A percentile compares a stretch with the other conserved stretches of the same genome.
Conservation (phyloP, 2,329 filamentous ascomycete species). For the Beauveria brongniartii region DNA sequence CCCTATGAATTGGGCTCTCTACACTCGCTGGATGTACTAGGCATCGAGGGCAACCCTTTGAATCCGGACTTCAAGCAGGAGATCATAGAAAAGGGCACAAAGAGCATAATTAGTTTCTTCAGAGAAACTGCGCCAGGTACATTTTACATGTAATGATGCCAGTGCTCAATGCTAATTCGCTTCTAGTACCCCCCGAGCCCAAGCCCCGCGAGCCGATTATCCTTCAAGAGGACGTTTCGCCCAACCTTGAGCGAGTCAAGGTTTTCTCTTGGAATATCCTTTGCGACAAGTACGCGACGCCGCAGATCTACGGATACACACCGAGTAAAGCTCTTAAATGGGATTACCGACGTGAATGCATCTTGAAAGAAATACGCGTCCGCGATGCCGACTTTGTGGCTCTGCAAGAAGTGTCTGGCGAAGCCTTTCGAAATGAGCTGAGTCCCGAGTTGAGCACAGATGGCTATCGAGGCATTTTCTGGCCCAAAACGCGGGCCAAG, state of each 20-base stretch:
- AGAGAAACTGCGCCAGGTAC: conserved; percentile 79
- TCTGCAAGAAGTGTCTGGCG: conserved; percentile 86
- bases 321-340: conserved; percentile 74
- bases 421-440: conserved; percentile 88
- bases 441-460: conserved; percentile 75
- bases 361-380: conserved; percentile 72
- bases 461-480: conserved; percentile 92
- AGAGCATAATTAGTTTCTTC: conserved; percentile 72
- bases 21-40: conserved; percentile 79
- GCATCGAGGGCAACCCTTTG: conserved; percentile 86
- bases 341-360: conserved; percentile 77
- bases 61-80: conserved; percentile 69
- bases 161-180: conserved; percentile 16
- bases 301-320: conserved; percentile 81
- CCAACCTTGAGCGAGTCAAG: conserved; percentile 62
- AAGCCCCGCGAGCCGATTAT: conserved; percentile 68
- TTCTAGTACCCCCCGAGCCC: conserved; percentile 67
- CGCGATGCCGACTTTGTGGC: conserved; percentile 84
- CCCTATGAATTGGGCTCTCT: conserved; percentile 84
- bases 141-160: conserved; percentile 23
- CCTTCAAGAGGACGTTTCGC: conserved; percentile 59
- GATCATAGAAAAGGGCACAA: conserved; percentile 81
- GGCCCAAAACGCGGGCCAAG: conserved; percentile 79
- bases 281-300: conserved; percentile 86
- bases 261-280: conserved; percentile 93